Evolutionary conservation across 2,329 filamentous ascomycete species (phyloP), one percentile per base, ranked within the genome.

Genomic region (Graphilbum sp.): DNA sequence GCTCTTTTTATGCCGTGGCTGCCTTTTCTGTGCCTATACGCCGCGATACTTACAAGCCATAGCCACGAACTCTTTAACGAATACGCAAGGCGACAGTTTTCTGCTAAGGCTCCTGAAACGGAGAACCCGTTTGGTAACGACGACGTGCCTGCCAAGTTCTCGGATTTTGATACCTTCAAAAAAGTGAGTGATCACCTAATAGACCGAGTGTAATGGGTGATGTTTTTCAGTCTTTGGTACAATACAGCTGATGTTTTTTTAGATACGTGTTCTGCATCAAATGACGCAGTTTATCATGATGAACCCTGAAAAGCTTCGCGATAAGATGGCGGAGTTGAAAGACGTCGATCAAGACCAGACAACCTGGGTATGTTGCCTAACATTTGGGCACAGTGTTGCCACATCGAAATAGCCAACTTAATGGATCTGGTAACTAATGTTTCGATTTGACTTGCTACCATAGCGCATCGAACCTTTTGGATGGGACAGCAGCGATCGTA

Each of bases 1-100:
- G 36, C 21, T 36, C 23, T 24, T 24, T 17, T 31, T n/a, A 20
- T 46, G 31, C 36, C 23, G 27, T 17, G 31, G 16, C 23, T 46
- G 32, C 36, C 21, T 29, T 25, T 13, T 27, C 16, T 25, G 13
- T 10, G 2, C 12, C 34, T 15, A 5, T 12, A 18, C 8, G 5
- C 9, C 20, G 23, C 11, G 9, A n/a, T 9, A 27, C 17, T 27
- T 19, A 37, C 30, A 25, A 18, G 21, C 8, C 27, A 36, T 49
- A 95, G 87, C 2, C 72, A 67, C 37, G 86, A 92, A 4, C 78
- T 90, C 35, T 93, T 96, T 49, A 86, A 96, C 53, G 86, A 95
- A 52, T 94, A 95, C 54, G 80, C 86, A 25, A 76, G 86, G 49
- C 79, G 86, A 42, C 87, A 95, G 57, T 98, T 86, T 55, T 60